phyloP scores from a whole-genome alignment of 179 eudicot species.

The Drosera spatulata region DNA sequence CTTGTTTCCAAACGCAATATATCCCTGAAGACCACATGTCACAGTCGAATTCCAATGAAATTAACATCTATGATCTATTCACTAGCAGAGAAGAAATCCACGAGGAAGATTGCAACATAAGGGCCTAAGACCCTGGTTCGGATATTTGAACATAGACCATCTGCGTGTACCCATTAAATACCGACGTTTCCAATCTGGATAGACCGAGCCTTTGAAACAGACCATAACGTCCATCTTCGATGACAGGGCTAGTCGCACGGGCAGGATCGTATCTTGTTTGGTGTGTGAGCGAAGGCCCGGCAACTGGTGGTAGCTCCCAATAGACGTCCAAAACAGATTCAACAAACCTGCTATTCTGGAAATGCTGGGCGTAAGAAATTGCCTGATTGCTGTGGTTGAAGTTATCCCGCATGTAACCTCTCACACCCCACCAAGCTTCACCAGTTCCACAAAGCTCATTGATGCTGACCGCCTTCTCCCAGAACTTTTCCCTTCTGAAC shows the following conservation, averaged over 20 bases:
- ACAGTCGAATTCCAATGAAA: too few species aligned
- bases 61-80: too few species aligned
- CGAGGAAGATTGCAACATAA: too few species aligned
- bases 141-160: conserved; percentile 50
- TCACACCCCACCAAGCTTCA: conserved; percentile 99
- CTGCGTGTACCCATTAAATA: conserved; percentile 91
- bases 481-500: conserved; percentile 57
- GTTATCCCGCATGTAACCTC: conserved; percentile 83
- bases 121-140: conserved; percentile 25
- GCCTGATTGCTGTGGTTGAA: conserved; percentile 85
- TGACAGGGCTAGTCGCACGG: conserved; percentile 58
- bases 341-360: conserved; percentile 78
- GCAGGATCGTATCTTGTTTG: conserved; percentile 97
- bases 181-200: conserved; percentile 47
- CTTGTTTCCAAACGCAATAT: too few species aligned
- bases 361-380: conserved; percentile 67
- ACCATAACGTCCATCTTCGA: conserved; percentile 87
- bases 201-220: conserved; percentile 70
- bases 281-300: conserved; percentile 94
- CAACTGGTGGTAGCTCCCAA: conserved; percentile 97
- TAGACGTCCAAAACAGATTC: conserved; percentile 72
- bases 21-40: too few species aligned
- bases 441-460: conserved; percentile 78
- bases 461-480: conserved; percentile 85
- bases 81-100: too few species aligned